phyloP scores from a whole-genome alignment of 2,329 filamentous ascomycete species.

The Neopestalotiopsis clavispora region DNA sequence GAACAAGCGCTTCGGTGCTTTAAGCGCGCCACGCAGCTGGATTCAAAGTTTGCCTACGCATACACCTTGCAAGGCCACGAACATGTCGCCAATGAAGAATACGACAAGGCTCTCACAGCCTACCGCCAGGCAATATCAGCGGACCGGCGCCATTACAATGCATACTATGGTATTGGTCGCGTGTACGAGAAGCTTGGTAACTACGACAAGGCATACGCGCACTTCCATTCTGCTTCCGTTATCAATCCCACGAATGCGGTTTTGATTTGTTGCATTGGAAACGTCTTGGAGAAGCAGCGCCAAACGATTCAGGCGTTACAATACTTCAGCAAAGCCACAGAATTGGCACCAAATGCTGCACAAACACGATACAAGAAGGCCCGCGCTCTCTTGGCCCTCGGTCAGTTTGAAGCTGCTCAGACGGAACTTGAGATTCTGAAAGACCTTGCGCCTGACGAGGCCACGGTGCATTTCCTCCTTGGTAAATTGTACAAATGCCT shows the following conservation, averaged over 20 bases:
- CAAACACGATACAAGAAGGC: slow-evolving; percentile 94
- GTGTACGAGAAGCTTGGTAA: slow-evolving; percentile 92
- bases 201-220: slow-evolving; percentile 87
- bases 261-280: slow-evolving; percentile 88
- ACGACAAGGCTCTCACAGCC: slow-evolving; percentile 87
- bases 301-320: slow-evolving; percentile 78
- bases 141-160: slow-evolving; percentile 92
- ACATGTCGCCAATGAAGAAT: slow-evolving; percentile 94
- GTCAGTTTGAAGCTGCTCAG: slow-evolving; percentile 73
- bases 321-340: slow-evolving; percentile 82
- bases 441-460: slow-evolving; percentile 90
- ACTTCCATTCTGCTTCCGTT: slow-evolving; percentile 84
- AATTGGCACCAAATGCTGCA: slow-evolving; percentile 79
- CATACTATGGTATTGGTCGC: slow-evolving; percentile 88
- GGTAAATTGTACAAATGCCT: slow-evolving; percentile 80
- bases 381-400: slow-evolving; percentile 79
- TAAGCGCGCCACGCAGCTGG: slow-evolving; percentile 88
- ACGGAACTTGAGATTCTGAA: slow-evolving; percentile 86
- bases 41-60: slow-evolving; percentile 91
- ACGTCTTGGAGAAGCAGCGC: slow-evolving; percentile 87
- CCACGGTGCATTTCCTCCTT: slow-evolving; percentile 93
- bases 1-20: slow-evolving; percentile 95
- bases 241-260: slow-evolving; percentile 97
- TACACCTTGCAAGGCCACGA: slow-evolving; percentile 97
- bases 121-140: slow-evolving; percentile 87